These are phyloP conservation scores for Metschnikowia peoriensis DNA, from an alignment of 805 yeast genomes.

Conservation along the genomic window DNA sequence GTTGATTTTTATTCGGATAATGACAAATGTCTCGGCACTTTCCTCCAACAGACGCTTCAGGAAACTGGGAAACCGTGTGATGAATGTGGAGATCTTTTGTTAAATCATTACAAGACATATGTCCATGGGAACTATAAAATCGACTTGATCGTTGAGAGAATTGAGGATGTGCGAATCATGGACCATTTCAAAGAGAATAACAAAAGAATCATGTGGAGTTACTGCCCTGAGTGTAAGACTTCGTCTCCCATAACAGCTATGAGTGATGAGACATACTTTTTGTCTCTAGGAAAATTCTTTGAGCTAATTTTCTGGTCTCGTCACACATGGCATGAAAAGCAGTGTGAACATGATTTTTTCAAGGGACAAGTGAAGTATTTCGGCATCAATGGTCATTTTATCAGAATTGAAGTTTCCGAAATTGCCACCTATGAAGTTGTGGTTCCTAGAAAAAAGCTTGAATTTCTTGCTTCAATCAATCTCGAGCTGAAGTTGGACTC, in stretches of 20 bases:
- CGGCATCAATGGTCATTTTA: conserved; percentile 74
- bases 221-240: conserved; percentile 74
- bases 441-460: conserved; percentile 68
- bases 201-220: conserved; percentile 86
- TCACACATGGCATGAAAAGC: conserved; percentile 37
- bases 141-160: conserved; percentile 68
- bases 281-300: conserved; percentile 89
- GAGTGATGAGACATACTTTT: conserved; percentile 85
- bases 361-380: conserved; percentile 82
- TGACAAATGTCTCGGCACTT: conserved; percentile 87
- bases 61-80: conserved; percentile 68
- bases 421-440: conserved; percentile 77
- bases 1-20: conserved; percentile 89
- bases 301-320: conserved; percentile 77
- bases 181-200: conserved; percentile 31
- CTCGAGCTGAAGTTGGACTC: conserved; percentile 66
- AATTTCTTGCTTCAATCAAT: conserved; percentile 71
- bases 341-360: conserved; percentile 77
- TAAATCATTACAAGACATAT: conserved; percentile 80
- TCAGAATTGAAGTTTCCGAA: conserved; percentile 71
- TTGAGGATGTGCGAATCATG: conserved; percentile 23
- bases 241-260: conserved; percentile 76
- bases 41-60: conserved; percentile 72
- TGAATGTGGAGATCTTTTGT: conserved; percentile 71
- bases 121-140: conserved; percentile 86